A percentile compares a stretch with the other conserved stretches of the same genome.
Evolutionary conservation across 805 yeast species (phyloP).

Genomic region (Schwanniomyces pseudopolymorphus): DNA sequence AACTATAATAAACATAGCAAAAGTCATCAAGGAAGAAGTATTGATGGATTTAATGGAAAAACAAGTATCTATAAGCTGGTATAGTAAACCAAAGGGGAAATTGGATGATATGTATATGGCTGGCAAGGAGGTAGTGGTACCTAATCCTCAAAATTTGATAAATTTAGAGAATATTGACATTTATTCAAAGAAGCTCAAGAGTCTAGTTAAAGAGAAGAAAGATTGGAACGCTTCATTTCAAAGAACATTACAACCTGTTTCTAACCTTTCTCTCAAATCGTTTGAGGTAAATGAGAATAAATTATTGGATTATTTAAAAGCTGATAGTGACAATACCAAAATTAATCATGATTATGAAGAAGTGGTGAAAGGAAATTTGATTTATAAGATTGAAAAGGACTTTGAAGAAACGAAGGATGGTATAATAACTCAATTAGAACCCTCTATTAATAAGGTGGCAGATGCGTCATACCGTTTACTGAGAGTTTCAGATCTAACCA

Average conservation of each 20-base stretch:
- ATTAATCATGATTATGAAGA: conserved; percentile 4
- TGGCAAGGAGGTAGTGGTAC: conserved; percentile 37
- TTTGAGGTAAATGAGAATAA: conserved; percentile 15
- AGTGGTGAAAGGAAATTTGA: conserved; percentile 14
- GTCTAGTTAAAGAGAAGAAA: conserved; percentile 45
- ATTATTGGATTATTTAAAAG: conserved; percentile 16
- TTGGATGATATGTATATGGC: conserved; percentile 17
- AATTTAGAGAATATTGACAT: conserved; percentile 49
- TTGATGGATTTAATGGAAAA: conserved; percentile 60
- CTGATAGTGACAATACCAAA: conserved; percentile 6
- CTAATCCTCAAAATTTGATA: conserved; percentile 60
- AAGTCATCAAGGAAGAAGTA: conserved; percentile 63
- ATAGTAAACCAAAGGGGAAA: conserved; percentile 37
- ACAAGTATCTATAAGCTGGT: conserved; percentile 67
- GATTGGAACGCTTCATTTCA: conserved; percentile 44
- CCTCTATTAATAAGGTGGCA: conserved; percentile 39
- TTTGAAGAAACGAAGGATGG: conserved; percentile 10
- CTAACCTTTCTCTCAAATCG: conserved; percentile 8
- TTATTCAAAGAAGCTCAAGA: conserved; percentile 43
- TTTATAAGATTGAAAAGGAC: conserved; percentile 10
- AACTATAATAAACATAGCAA: conserved; percentile 52
- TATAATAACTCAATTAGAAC: conserved; percentile 19
- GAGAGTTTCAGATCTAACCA: conserved; percentile 23
- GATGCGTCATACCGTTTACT: conserved; percentile 28
- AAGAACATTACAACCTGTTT: conserved; percentile 15